Percentiles rank a stretch among this genome's conserved stretches.
Conservation (phyloP, 257 asterid species). For the Salvia hispanica region DNA sequence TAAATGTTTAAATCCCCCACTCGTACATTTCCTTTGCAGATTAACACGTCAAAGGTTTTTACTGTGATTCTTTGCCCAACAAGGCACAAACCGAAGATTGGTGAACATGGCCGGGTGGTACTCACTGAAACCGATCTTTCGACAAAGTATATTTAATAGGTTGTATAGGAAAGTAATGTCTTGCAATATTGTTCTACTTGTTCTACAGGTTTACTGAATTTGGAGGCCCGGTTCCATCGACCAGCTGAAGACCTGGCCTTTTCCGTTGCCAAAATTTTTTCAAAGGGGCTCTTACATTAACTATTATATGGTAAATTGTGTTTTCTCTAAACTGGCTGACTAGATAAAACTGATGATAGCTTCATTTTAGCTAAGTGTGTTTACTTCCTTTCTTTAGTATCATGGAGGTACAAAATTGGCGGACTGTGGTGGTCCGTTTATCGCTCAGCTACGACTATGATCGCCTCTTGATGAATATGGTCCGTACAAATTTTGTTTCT, state of each 20-base stretch:
- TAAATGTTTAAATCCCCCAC: not conserved
- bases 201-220: constrained; percentile 83
- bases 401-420: constrained; percentile 85
- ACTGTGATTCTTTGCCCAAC: constrained; percentile 90
- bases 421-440: constrained; percentile 85
- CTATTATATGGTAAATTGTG: constrained; percentile 77
- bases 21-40: constrained; percentile 47
- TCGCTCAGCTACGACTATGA: constrained; percentile 79
- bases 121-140: constrained; percentile 9
- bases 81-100: constrained; percentile 96
- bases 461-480: constrained; percentile 81
- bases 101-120: constrained; percentile 99
- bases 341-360: constrained; percentile 14
- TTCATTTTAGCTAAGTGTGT: constrained; percentile 28
- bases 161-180: constrained; percentile 1
- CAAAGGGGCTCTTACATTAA: constrained; percentile 88
- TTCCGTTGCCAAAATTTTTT: constrained; percentile 87
- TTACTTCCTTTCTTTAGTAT: constrained; percentile 36
- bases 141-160: not conserved
- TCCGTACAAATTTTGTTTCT: no score
- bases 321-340: constrained; percentile 2
- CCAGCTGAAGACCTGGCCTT: constrained; percentile 96
- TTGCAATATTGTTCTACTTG: constrained; percentile 3
- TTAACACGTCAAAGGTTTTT: constrained; percentile 93
- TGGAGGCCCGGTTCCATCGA: constrained; percentile 94